A percentile compares a stretch with the other conserved stretches of the same genome.
Evolutionary conservation across 1,139 yeast genomes (phyloP).

Genomic region (Sugiyamaella novakii): DNA sequence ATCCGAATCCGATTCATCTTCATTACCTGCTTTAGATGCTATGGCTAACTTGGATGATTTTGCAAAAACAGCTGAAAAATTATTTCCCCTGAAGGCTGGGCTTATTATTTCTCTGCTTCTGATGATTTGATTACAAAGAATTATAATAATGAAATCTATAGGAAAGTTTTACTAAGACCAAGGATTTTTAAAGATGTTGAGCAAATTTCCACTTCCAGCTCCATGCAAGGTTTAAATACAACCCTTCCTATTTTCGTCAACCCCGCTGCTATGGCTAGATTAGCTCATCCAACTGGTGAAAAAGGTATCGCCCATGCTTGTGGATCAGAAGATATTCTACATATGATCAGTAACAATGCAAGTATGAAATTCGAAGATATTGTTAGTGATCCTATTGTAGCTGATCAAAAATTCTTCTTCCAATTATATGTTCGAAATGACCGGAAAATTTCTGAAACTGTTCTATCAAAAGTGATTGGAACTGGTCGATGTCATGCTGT

Average conservation of each 20-base stretch:
- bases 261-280: conserved; percentile 79
- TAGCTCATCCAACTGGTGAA: conserved; percentile 75
- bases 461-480: conserved; percentile 55
- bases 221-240: conserved; percentile 52
- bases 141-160: conserved; percentile 87
- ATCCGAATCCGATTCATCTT: not conserved
- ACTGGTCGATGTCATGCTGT: conserved; percentile 57
- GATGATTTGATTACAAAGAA: conserved; percentile 90
- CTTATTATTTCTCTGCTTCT: conserved; percentile 86
- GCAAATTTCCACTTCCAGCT: conserved; percentile 49
- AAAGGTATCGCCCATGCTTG: conserved; percentile 74
- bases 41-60: conserved; percentile 76
- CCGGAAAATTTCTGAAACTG: conserved; percentile 56
- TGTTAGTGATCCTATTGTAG: conserved; percentile 53
- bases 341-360: conserved; percentile 81
- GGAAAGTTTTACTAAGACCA: conserved; percentile 83
- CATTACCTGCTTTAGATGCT: conserved; percentile 49
- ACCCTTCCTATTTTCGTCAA: conserved; percentile 74
- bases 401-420: conserved; percentile 75
- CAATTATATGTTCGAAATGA: conserved; percentile 84
- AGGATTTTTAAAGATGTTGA: conserved; percentile 72
- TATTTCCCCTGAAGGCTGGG: conserved; percentile 81
- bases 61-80: conserved; percentile 81
- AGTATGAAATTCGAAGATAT: conserved; percentile 76
- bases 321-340: conserved; percentile 65